Conservation (phyloP, 2,329 filamentous ascomycete genomes). For the Cytospora piceae region DNA sequence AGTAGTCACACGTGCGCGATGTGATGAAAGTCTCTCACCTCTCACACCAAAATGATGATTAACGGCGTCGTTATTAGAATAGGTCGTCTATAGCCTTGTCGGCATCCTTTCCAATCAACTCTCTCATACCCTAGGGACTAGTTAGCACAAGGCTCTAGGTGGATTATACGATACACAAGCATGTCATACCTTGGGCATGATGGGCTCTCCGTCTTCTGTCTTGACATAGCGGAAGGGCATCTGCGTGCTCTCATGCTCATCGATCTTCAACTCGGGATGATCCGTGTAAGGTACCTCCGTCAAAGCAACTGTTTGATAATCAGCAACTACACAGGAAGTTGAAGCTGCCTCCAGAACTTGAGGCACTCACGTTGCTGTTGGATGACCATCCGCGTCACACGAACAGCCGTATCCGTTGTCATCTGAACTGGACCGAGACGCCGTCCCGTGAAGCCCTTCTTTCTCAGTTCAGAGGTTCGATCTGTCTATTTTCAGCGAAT, state of each 20-base stretch:
- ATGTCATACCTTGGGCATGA: constrained; percentile 82
- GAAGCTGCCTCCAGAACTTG: not conserved
- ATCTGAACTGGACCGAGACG: constrained; percentile 92
- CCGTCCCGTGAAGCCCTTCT: constrained; percentile 88
- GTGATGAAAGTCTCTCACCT: not conserved
- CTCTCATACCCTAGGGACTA: constrained; percentile 80
- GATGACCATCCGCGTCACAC: constrained; percentile 87
- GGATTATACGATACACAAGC: not conserved
- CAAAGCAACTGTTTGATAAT: constrained; percentile 63
- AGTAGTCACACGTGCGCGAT: not conserved
- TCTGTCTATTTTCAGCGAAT: constrained; percentile 54
- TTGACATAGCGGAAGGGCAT: constrained; percentile 98
- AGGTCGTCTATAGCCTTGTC: constrained; percentile 90
- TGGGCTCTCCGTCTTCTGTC: constrained; percentile 71
- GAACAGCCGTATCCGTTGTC: constrained; percentile 96
- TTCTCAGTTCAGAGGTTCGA: constrained; percentile 90
- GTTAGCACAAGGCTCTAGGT: constrained; percentile 33
- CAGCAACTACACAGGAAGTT: not conserved
- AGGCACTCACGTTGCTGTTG: constrained; percentile 72
- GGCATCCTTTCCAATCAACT: constrained; percentile 89
- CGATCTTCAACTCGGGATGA: constrained; percentile 86
- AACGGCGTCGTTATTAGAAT: constrained; percentile 52
- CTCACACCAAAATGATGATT: not conserved
- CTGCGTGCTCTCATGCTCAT: constrained; percentile 89
- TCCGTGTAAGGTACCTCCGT: constrained; percentile 82